These are phyloP conservation scores for Sungouiella thailandica DNA, from an alignment of 805 yeast species.

Conservation along the genomic window DNA sequence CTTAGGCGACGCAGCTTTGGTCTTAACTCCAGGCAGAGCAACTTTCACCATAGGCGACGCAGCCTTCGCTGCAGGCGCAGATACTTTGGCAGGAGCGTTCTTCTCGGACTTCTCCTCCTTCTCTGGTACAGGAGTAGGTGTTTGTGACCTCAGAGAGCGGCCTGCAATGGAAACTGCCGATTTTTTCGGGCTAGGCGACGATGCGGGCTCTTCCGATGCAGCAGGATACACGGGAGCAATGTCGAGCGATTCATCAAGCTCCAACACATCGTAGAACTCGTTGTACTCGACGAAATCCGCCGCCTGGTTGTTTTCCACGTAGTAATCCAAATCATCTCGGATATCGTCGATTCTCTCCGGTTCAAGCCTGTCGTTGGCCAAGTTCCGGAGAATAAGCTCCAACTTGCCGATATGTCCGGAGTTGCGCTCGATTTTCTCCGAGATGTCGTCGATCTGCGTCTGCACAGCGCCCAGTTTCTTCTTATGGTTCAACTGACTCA, in stretches of 20 bases:
- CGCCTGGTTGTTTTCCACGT: conserved; percentile 90
- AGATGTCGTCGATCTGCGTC: conserved; percentile 56
- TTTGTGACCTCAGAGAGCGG: not conserved
- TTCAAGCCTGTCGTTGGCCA: conserved; percentile 70
- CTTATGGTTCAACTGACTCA: conserved; percentile 37
- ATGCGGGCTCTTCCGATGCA: conserved; percentile 3
- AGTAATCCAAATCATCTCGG: conserved; percentile 87
- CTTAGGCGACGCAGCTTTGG: not conserved
- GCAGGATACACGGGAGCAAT: conserved; percentile 4
- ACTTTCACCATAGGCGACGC: not conserved
- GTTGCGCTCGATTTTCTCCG: conserved; percentile 65
- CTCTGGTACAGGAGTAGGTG: not conserved
- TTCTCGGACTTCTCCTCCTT: not conserved
- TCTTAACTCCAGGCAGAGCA: not conserved
- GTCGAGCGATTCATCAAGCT: conserved; percentile 45
- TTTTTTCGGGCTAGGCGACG: not conserved
- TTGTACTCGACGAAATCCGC: conserved; percentile 93
- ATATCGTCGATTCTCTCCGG: conserved; percentile 72
- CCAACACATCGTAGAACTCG: conserved; percentile 83
- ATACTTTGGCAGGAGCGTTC: not conserved
- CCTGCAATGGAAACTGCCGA: not conserved
- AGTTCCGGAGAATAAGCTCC: conserved; percentile 68
- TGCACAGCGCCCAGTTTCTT: conserved; percentile 53
- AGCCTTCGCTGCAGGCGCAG: not conserved
- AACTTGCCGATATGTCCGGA: conserved; percentile 72